Base-by-base conservation (phyloP, 1,284 basidiomycete species). In the Moesziomyces aphidis region DNA sequence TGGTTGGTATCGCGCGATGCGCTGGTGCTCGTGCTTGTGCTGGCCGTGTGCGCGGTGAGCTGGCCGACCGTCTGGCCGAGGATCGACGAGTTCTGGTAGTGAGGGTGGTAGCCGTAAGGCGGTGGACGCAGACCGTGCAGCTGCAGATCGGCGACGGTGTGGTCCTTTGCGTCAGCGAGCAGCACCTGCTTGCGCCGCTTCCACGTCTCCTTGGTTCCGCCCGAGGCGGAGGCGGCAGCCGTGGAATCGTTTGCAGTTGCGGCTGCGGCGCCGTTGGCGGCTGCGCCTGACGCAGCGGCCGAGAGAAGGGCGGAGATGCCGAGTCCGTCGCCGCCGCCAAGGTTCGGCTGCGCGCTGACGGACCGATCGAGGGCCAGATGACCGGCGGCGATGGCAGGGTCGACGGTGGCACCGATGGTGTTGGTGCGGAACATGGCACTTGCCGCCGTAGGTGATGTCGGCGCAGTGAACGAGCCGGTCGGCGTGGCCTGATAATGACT, bases 111-210 rank as follows among this genome's bases (percentile, higher is more conserved):
- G 51, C 31, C 50, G 53, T 75, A 55, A 5, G 73, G 73, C 11
- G 76, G 76, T 13, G 76, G 76, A 17, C 76, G 73, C 4, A 78
- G 26, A 22, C 76, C 76, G 45, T 77, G 77, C 2, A 73, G 59
- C 23, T 82, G 78, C 21, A 80, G 75, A 55, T 82, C 67, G 21
- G 79, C 78, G 26, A 78, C 67, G 24, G 71, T 73, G 48, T 79
- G 64, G 49, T 80, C 73, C 46, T 71, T 70, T 3, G 80, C 74
- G 15, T 78, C 68, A 19, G 74, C 77, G 4, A 78, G 63, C 9
- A 78, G 69, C 26, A 72, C 65, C 36, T 77, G 75, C 21, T 79
- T 79, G 50, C 77, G 63, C 9, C 73, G 70, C 39, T 77, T 75
- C 77, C 77, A 79, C 19, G 74, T 65, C 28, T 79, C 72, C 49